A percentile compares a stretch with the other conserved stretches of the same genome.
phyloP scores from a whole-genome alignment of 2,329 filamentous ascomycete species.

The Phaeosphaeria sp. region DNA sequence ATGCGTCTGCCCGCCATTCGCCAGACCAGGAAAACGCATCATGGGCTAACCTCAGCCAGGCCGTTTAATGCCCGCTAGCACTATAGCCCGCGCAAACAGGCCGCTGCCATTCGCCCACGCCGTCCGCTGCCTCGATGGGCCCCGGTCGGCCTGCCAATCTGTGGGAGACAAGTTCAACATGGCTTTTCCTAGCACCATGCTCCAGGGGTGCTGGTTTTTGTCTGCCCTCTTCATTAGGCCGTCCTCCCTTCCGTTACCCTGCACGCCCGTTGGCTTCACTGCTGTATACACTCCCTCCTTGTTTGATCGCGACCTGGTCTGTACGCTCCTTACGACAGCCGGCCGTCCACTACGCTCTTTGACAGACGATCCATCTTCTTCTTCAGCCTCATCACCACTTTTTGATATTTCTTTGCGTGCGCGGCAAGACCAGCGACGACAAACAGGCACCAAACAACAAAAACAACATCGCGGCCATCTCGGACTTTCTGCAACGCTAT shows the following conservation, averaged over 20 bases:
- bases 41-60: constrained; percentile 21
- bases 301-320: constrained; percentile 37
- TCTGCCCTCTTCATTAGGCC: constrained; percentile 31
- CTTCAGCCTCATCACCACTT: constrained; percentile 18
- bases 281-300: constrained; percentile 34
- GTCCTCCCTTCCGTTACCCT: constrained; percentile 34
- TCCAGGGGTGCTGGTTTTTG: constrained; percentile 29
- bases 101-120: constrained; percentile 25
- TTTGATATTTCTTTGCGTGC: constrained; percentile 37
- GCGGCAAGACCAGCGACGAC: constrained; percentile 20
- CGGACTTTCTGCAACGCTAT: constrained; percentile 11
- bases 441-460: constrained; percentile 21
- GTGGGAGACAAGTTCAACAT: constrained; percentile 32
- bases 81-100: constrained; percentile 4
- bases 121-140: constrained; percentile 24
- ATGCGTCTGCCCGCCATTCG: constrained; percentile 22
- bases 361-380: constrained; percentile 38
- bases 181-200: constrained; percentile 23
- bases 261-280: constrained; percentile 32
- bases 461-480: constrained; percentile 7
- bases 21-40: constrained; percentile 18
- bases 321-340: constrained; percentile 51
- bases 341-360: constrained; percentile 47
- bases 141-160: constrained; percentile 35
- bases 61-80: constrained; percentile 13